Base-by-base conservation (phyloP, 2,329 filamentous ascomycete species). In the Pochonia chlamydosporia region DNA sequence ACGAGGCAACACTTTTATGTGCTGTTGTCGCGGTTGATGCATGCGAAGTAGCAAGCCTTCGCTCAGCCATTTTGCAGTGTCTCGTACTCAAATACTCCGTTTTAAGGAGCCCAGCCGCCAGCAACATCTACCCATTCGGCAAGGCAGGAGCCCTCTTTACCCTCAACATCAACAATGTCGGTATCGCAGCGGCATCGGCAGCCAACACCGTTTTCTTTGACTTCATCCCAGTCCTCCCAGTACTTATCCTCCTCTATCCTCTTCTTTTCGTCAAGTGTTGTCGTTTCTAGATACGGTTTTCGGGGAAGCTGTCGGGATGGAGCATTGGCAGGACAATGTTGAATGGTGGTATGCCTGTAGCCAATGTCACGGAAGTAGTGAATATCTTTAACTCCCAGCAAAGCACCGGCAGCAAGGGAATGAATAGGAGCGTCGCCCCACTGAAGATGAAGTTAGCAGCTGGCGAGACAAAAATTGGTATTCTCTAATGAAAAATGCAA, bases 301-400 rank as follows among this genome's bases (percentile, higher is more conserved):
- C 89, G 82, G 4, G 86, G 81, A 37, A 96, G 77, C 68, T 99
- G 93, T 41, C 88, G 84, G 11, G 85, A 84, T 0, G 92, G 93
- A 3, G 93, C 93, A 63, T 99, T 99, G 46, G 91, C 90, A 2
- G 93, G 93, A 61, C 93, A 99, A 68, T 99, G 93, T 70, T 97
- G 92, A 62, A 99, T 99, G 3, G 93, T 99, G 6, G 93, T 99
- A 69, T 99, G 93, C 62, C 93, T 82, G 72, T 99, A 99, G 47
- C 93, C 93, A 69, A 97, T 92, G 66, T 99, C 93, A 58, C 93
- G 89, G 84, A 99, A 99, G 72, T 99, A 99, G 70, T 99, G 93
- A 51, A 99, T 89, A 61, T 99, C 90, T 46, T 76, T 75, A 40
- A 87, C 83, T 3, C 82, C 78, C 26, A 99, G 78, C 14, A 99